Base-by-base conservation (phyloP, 202 grass and related monocot species). In the Saccharum hybrid region DNA sequence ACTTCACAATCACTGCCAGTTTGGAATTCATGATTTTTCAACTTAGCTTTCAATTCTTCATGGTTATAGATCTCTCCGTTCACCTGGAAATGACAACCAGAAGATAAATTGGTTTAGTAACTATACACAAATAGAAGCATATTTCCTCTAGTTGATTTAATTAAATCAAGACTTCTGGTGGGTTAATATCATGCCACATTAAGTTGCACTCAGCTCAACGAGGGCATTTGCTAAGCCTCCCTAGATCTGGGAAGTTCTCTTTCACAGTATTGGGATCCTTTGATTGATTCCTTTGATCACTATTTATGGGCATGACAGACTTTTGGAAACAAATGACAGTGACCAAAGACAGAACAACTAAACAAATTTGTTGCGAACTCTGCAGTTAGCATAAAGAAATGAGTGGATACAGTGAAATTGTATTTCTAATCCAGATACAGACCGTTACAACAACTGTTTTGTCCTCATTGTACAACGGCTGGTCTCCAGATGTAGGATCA, bases 31-130 rank as follows among this genome's bases (percentile, higher is more conserved):
- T 98, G 96, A 88, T 86, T 90, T 80, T 81, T 83, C 66, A 98
- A 81, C 42, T 98, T 88, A 60, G 68, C 66, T 90, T 76, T 98
- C 79, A 98, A 82, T 59, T 98, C 93, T 71, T 90, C 85, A 22
- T 98, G 96, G 81, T 98, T 98, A 72, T 98, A 98, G 45, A 98
- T 98, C 88, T 98, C 96, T 38, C 96, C 96, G 21, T 98, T 98
- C 77, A 98, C 96, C 96, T 98, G 74, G 16, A 87, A 85, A 86
- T 52, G n/a, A 6, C 74, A 77, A 70, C 62, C 31, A 82, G 43
- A 82, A 83, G 6, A 85, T 71, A 71, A 64, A 28, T 61, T 36
- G 37, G 52, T 14, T 49, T 63, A 48, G 28, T 71, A 80, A 81
- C 3, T n/a, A 83, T 52, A 79, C n/a, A 26, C 6, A 18, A 41